These are phyloP conservation scores for Ciborinia camelliae DNA, from an alignment of 2,329 filamentous ascomycete genomes.

Conservation along the genomic window DNA sequence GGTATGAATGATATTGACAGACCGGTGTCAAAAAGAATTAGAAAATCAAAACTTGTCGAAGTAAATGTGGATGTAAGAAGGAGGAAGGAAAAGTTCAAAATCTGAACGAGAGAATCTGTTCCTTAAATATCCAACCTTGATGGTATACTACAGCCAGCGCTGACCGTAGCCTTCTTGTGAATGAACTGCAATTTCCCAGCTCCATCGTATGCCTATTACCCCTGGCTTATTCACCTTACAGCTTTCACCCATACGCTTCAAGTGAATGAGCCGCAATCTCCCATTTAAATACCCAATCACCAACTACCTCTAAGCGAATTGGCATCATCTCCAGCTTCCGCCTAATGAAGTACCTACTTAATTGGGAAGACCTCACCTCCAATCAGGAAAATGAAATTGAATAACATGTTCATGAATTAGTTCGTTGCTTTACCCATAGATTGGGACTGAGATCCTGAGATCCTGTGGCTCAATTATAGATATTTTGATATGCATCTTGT, in stretches of 20 bases:
- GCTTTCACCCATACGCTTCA: neutral
- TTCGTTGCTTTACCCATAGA: neutral
- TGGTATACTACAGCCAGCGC: neutral
- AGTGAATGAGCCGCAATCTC: neutral
- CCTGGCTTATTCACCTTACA: too few relatives aligned
- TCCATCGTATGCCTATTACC: too few relatives aligned
- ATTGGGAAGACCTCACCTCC: neutral
- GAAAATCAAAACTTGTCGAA: too few relatives aligned
- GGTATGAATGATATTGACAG: too few relatives aligned
- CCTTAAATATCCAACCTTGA: neutral
- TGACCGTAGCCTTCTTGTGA: neutral
- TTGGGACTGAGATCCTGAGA: neutral
- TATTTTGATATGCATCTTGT: neutral
- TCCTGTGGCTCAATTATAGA: neutral
- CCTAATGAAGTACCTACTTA: too few relatives aligned
- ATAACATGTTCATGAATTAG: neutral
- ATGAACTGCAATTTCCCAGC: too few relatives aligned
- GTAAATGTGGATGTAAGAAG: neutral
- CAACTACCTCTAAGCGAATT: too few relatives aligned
- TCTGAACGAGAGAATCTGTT: neutral
- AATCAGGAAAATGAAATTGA: neutral
- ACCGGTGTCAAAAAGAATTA: slow-evolving; percentile 1
- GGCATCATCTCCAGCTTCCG: too few relatives aligned
- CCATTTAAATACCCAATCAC: too few relatives aligned
- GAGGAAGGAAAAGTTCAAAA: neutral